A percentile compares a stretch with the other conserved stretches of the same genome.
Evolutionary conservation across 2,329 filamentous ascomycete genomes (phyloP).

Genomic region (Pseudocercospora fuligena): DNA sequence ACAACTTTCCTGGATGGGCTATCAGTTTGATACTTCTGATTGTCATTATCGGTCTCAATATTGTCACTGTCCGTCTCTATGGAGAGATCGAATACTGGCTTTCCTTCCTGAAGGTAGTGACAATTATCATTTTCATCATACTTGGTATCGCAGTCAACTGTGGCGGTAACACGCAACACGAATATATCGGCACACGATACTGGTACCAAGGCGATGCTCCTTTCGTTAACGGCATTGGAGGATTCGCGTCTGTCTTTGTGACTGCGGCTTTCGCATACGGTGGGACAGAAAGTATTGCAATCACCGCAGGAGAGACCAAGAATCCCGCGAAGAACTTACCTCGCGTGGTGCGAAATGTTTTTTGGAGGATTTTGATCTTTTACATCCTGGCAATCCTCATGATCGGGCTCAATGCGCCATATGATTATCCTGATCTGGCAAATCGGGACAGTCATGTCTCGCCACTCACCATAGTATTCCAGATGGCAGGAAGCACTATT

Average conservation of each 20-base stretch:
- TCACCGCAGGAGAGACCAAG: slow-evolving; percentile 69
- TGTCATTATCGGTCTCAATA: slow-evolving; percentile 58
- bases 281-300: slow-evolving; percentile 62
- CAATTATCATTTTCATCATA: slow-evolving; percentile 65
- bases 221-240: slow-evolving; percentile 68
- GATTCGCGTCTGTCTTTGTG: slow-evolving; percentile 68
- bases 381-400: slow-evolving; percentile 75
- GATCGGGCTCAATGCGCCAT: slow-evolving; percentile 76
- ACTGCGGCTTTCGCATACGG: slow-evolving; percentile 65
- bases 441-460: slow-evolving; percentile 49
- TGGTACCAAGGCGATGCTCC: slow-evolving; percentile 66
- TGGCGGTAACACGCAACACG: slow-evolving; percentile 66
- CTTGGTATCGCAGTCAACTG: slow-evolving; percentile 65
- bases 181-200: slow-evolving; percentile 73
- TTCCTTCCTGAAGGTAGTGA: slow-evolving; percentile 59
- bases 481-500: slow-evolving; percentile 59
- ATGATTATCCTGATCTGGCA: slow-evolving; percentile 59
- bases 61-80: slow-evolving; percentile 59
- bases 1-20: slow-evolving; percentile 66
- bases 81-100: slow-evolving; percentile 61
- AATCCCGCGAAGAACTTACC: slow-evolving; percentile 64
- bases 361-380: slow-evolving; percentile 81
- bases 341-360: slow-evolving; percentile 70
- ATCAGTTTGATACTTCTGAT: slow-evolving; percentile 66
- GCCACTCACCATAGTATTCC: slow-evolving; percentile 67